These are phyloP conservation scores for Dalbergia cultrata DNA, from an alignment of 306 rosid species.

Conservation along the genomic window DNA sequence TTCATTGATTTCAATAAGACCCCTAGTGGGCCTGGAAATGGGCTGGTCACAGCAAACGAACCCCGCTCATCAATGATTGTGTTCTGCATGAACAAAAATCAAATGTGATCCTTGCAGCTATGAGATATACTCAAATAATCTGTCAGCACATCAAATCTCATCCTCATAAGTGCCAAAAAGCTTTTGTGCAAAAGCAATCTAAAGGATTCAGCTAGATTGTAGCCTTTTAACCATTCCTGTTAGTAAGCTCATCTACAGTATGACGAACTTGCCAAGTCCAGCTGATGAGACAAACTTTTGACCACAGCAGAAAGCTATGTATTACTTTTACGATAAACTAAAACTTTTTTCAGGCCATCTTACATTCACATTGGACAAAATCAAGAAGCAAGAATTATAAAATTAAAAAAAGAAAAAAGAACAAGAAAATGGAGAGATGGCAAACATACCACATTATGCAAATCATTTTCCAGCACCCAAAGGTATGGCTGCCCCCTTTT, in stretches of 20 bases:
- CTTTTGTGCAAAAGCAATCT: neutral
- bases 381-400: neutral
- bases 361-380: constrained; percentile 29
- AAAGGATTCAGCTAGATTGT: neutral
- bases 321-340: constrained; percentile 1
- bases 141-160: neutral
- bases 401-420: neutral
- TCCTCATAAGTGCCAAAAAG: neutral
- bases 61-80: constrained; percentile 88
- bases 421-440: neutral
- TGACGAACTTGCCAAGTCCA: constrained; percentile 22
- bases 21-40: constrained; percentile 80
- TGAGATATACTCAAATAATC: neutral
- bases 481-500: constrained; percentile 84
- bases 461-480: constrained; percentile 86
- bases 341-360: neutral
- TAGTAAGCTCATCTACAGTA: constrained; percentile 21
- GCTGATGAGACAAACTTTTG: constrained; percentile 1
- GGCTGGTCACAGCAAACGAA: constrained; percentile 85
- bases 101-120: constrained; percentile 30
- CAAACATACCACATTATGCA: constrained; percentile 82
- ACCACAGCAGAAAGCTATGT: constrained; percentile 3
- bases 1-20: constrained; percentile 62
- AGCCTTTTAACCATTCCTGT: constrained; percentile 1
- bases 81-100: constrained; percentile 63